Evolutionary conservation across 768 basidiomycete species (phyloP), one percentile per base, ranked within the genome.

Genomic region (Amanita pallidorosea): DNA sequence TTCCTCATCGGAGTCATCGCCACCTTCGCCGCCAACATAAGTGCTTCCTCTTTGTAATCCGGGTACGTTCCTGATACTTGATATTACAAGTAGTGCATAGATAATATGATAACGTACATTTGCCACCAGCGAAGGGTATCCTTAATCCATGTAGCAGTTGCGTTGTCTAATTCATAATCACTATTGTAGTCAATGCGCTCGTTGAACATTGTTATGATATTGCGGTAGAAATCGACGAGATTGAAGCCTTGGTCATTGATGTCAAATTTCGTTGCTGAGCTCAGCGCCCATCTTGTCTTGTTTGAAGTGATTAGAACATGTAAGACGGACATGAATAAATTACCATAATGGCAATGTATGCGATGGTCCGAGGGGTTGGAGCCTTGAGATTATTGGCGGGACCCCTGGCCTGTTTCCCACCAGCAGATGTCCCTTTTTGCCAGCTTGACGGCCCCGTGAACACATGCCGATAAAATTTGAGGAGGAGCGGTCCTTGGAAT

Each of bases 401-500:
- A 29, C 29, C 29, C 3, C 29, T 7, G 0, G 29, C 29, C 8
- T 29, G 29, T 3, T 29, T 29, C 29, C 29, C 29, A 29, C 29
- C 29, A 7, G 29, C 1, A 1, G 29, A 29, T 3, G 2, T 29
- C 8, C 29, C 25, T 12, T 45, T 45, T 45, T 45, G 11, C 44
- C 44, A 45, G 27, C 44, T 45, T 13, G 11, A 12, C 12, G 31
- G 45, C 7, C 45, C 33, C 1, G 31, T 46, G 45, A 46, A 46
- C 2, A 46, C 45, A 13, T 46, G 45, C 6, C 33, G n/a, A 35
- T 35, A 46, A 22, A 35, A 46, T 12, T 13, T 46, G 17, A 46
- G 45, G 11, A 46, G 45, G 18, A 46, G 33, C 2, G 45, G 45
- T 6, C 45, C 45, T 34, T 46, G 45, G 45, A 46, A 46, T 31